Evolutionary conservation across 768 basidiomycete species (phyloP), one percentile per base, ranked within the genome.

Genomic region (Lactifluus rugatus): DNA sequence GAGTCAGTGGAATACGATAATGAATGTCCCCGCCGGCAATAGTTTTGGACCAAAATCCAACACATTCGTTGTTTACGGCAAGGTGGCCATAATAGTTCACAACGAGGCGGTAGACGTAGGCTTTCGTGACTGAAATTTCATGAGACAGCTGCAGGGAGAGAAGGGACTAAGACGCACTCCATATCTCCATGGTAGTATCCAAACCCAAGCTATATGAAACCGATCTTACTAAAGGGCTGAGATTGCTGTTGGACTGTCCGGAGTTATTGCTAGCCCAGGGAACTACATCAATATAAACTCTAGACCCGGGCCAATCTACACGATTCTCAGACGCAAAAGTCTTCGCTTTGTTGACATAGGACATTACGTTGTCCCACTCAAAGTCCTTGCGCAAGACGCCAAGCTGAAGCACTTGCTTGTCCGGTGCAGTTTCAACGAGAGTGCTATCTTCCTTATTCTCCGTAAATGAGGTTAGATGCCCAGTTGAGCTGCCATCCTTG

Each of bases 1-100:
- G 57, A 13, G 52, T 32, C n/a, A 62, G 32, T 7, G 61, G 57
- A 11, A 64, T 34, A 44, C 63, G 63, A 39, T 64, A 64, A 23
- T 37, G 46, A 26, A 62, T 53, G 41, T 64, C 61, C 2, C 34
- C 26, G 14, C 50, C 54, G 8, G 63, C 28, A 19, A 58, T 17
- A 19, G 61, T 56, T 21, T 64, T 63, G 6, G 55, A 63, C 60
- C 55, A 59, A 46, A 64, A 64, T 10, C 63, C 63, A 21, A 59
- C 46, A 26, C 14, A 48, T 17, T 64, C 63, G 2, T 37, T 19
- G 26, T 19, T 64, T 21, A 64, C 55, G 2, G 54, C 61, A n/a
- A 64, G 8, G 17, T n/a, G 54, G 23, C 63, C 63, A 2, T 14
- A 50, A 31, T 58, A 59, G 14, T 36, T 41, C n/a, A 53, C 53